Conservation (phyloP, 352 stramenopile species). For the Sclerospora graminicola region DNA sequence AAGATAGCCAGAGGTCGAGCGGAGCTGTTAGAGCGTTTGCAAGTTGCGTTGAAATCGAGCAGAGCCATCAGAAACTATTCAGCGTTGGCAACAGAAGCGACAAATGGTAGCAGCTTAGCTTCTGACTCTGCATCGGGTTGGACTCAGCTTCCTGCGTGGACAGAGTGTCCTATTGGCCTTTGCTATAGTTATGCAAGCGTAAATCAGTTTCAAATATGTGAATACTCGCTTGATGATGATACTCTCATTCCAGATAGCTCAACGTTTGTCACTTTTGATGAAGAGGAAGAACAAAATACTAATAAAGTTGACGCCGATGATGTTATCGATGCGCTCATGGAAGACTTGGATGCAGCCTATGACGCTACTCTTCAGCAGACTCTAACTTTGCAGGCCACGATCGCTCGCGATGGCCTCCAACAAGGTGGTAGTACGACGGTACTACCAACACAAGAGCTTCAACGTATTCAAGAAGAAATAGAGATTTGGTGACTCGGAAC, state of each 20-base stretch:
- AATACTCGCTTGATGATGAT: conserved; percentile 44
- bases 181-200: conserved; percentile 21
- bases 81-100: conserved; percentile 15
- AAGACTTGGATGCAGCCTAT: conserved; percentile 39
- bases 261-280: conserved; percentile 23
- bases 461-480: conserved; percentile 67
- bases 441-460: conserved; percentile 54
- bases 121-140: conserved; percentile 12
- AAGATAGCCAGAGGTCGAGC: background rate
- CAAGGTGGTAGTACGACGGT: conserved; percentile 32
- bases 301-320: conserved; percentile 15
- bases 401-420: conserved; percentile 39
- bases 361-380: conserved; percentile 22
- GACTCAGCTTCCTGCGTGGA: conserved; percentile 30
- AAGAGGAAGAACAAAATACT: conserved; percentile 14
- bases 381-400: conserved; percentile 28
- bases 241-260: conserved; percentile 18
- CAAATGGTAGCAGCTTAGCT: conserved; percentile 13
- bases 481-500: conserved; percentile 80
- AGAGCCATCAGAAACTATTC: conserved; percentile 45
- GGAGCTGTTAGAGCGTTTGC: conserved; percentile 26
- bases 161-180: conserved; percentile 34
- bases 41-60: conserved; percentile 27
- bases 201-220: conserved; percentile 19
- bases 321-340: conserved; percentile 37